Evolutionary conservation across 306 rosid genomes (phyloP).

Genomic region (Potentilla sterilis): DNA sequence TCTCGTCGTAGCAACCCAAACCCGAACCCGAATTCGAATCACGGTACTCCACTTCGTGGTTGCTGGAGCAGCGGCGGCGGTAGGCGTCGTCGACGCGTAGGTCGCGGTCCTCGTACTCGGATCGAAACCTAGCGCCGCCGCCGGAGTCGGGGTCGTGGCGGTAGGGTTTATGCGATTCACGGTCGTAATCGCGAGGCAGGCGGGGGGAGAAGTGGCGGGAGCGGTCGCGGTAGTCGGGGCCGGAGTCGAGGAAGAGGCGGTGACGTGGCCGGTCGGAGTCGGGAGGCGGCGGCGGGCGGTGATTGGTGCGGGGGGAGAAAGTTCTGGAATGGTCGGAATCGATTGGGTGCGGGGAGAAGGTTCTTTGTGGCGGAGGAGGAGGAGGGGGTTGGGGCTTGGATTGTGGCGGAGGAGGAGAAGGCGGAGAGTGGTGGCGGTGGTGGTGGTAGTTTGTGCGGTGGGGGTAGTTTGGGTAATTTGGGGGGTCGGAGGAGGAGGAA

Average conservation of each 20-base stretch:
- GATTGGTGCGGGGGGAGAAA: constrained; percentile 22
- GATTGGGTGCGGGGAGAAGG: constrained; percentile 20
- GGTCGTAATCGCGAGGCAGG: constrained; percentile 27
- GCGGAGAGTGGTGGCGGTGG: constrained; percentile 14
- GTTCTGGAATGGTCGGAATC: constrained; percentile 28
- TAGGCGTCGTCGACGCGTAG: neutral
- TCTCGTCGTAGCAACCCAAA: constrained; percentile 22
- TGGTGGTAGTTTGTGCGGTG: constrained; percentile 17
- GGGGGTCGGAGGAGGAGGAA: constrained; percentile 11
- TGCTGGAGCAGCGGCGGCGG: constrained; percentile 3
- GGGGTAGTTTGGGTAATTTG: constrained; percentile 15
- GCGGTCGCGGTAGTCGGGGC: constrained; percentile 20
- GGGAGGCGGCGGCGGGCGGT: neutral
- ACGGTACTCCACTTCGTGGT: constrained; percentile 16
- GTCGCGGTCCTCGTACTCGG: constrained; percentile 20
- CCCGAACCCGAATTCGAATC: constrained; percentile 13
- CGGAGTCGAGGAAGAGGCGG: constrained; percentile 17
- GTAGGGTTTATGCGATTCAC: constrained; percentile 18
- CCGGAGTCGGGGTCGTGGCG: neutral
- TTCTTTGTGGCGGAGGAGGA: constrained; percentile 19
- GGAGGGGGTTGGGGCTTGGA: neutral
- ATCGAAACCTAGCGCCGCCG: constrained; percentile 34
- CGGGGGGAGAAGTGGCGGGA: constrained; percentile 17
- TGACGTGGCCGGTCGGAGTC: constrained; percentile 27
- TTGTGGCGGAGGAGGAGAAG: constrained; percentile 13